Base-by-base conservation (phyloP, 768 basidiomycete genomes). In the Serendipita sp. region DNA sequence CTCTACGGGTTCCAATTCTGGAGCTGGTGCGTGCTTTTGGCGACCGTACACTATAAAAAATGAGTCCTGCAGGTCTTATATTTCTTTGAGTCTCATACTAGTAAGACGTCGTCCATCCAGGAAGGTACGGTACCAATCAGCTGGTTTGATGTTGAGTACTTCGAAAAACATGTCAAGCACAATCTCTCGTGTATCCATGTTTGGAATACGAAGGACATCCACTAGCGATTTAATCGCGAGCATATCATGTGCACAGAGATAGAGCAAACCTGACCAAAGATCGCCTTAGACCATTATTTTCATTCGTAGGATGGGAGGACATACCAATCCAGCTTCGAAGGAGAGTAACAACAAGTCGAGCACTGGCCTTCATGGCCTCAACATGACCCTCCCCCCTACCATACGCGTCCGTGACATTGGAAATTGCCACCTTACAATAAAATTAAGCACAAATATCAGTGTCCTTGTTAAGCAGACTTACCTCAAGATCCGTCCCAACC, bases 151-250 rank as follows among this genome's bases (percentile, higher is more conserved):
- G 64, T 92, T 90, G 18, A 99, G 76, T 16, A 94, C 78, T 66
- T 91, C 88, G 69, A 97, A 97, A 69, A 98, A 88, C 82, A 96
- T 87, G 68, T 98, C 91, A 62, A 98, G 76, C 40, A 97, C 78
- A 34, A 92, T 83, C 76, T 97, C 95, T 71, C 93, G 78, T 55
- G 88, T 86, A 53, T 91, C 86, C 31, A 91, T 78, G 2, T 88
- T 91, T 0, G 95, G 93, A 74, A 96, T 89, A 66, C 85, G 83
- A 50, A 99, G 78, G 0, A 87, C 90, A 68, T 93, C 82, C 34
- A 98, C 80, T 34, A 97, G 74, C 3, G 89, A 87, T 60, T 85
- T 83, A 63, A 99, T 85, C 0, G 93, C 91, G 37, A 83, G 78
- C 78, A 88, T 87, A 68, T 90, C 83, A 70, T 93, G 82, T 81